Percentiles rank a stretch among this genome's conserved stretches.
phyloP scores from a whole-genome alignment of 257 asterid species.

The Salvia rosmarinus region DNA sequence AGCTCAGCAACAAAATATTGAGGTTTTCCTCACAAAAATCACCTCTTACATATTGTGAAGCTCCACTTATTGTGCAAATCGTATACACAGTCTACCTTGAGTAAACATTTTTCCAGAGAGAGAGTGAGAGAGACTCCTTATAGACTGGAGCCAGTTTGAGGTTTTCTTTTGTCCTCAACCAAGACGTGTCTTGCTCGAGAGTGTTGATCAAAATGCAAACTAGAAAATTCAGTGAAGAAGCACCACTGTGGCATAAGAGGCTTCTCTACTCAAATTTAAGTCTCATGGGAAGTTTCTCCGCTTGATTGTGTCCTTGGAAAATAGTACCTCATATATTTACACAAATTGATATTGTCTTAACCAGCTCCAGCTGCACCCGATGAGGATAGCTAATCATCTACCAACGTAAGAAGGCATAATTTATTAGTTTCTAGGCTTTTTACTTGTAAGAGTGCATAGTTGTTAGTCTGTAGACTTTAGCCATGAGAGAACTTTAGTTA shows the following conservation, averaged over 20 bases:
- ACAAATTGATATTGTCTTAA: constrained; percentile 36
- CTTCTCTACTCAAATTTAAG: constrained; percentile 26
- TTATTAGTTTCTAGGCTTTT: constrained; percentile 2
- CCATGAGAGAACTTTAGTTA: constrained; percentile 1
- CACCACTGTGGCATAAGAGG: constrained; percentile 2
- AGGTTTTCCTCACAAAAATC: no score
- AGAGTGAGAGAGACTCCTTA: not conserved
- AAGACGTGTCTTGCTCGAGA: not conserved
- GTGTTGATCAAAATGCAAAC: constrained; percentile 13
- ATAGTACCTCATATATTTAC: constrained; percentile 33
- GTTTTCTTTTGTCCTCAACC: constrained; percentile 5
- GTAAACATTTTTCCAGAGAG: not conserved
- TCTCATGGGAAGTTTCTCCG: not conserved
- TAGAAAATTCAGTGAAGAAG: constrained; percentile 2
- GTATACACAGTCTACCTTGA: constrained; percentile 3
- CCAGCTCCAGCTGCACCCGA: constrained; percentile 31
- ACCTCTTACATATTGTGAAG: not conserved
- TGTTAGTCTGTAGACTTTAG: constrained; percentile 2
- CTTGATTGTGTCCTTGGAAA: constrained; percentile 5
- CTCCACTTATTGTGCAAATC: constrained; percentile 5
- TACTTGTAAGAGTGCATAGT: constrained; percentile 2
- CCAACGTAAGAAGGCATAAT: constrained; percentile 28
- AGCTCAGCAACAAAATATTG: no score
- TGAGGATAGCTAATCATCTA: constrained; percentile 46
- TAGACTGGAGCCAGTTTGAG: not conserved